Conservation (phyloP, 495 filamentous ascomycete genomes). For the Penicillium flavigenum region DNA sequence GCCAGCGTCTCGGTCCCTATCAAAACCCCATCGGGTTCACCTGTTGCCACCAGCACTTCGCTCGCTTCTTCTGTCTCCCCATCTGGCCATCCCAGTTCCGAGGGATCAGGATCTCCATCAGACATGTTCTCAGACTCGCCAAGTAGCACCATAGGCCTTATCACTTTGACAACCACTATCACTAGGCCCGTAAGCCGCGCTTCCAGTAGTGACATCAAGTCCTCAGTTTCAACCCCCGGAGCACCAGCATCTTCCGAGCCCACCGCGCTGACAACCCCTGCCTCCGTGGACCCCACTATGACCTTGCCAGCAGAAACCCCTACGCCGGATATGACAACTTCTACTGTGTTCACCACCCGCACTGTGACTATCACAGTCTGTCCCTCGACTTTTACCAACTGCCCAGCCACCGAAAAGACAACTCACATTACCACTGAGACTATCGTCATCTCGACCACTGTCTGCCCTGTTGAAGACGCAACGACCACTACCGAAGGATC, state of each 20-base stretch:
- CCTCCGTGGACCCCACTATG: neutral
- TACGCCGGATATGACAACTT: conserved; percentile 26
- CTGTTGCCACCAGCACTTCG: too few species aligned
- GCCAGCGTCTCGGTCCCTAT: neutral
- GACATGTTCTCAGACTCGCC: neutral
- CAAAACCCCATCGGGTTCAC: neutral
- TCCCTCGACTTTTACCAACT: conserved; percentile 27
- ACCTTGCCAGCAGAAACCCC: neutral
- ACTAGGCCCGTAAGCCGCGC: neutral
- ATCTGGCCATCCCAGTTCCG: neutral
- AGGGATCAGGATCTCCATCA: neutral
- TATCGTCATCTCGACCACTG: conserved; percentile 29
- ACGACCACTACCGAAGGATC: conserved; percentile 14
- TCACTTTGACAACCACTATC: neutral
- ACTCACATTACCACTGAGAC: conserved; percentile 27
- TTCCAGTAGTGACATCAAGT: neutral
- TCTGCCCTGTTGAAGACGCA: conserved; percentile 29
- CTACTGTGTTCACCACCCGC: conserved; percentile 37
- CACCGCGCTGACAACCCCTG: neutral
- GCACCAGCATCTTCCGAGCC: neutral
- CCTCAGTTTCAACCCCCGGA: neutral
- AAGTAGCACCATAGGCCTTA: neutral
- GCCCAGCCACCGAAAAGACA: conserved; percentile 21
- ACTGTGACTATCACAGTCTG: conserved; percentile 38
- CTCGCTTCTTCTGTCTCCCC: neutral